phyloP scores from a whole-genome alignment of 2,329 filamentous ascomycete genomes.

The Beauveria varroae region DNA sequence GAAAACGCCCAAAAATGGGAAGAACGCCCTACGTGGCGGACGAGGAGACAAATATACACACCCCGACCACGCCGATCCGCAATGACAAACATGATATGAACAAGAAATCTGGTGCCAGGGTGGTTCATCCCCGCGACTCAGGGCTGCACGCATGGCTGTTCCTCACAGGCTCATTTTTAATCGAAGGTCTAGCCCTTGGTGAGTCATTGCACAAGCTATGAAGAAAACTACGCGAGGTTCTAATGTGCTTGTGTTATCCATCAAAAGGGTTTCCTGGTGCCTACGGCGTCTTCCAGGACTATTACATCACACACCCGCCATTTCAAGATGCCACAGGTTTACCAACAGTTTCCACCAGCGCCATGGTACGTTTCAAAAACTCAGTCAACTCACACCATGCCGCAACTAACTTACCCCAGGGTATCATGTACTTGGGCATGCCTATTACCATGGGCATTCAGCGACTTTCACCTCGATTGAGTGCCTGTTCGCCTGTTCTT shows the following conservation, averaged over 20 bases:
- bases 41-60: not conserved
- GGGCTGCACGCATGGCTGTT: slow-evolving; percentile 30
- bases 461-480: slow-evolving; percentile 29
- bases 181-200: slow-evolving; percentile 16
- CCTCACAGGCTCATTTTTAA: slow-evolving; percentile 17
- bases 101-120: not conserved
- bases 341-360: slow-evolving; percentile 51
- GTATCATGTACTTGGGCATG: slow-evolving; percentile 42
- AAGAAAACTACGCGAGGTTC: not conserved
- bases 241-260: not conserved
- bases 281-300: slow-evolving; percentile 60
- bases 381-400: no score
- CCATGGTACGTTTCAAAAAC: slow-evolving; percentile 33
- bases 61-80: not conserved
- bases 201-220: not conserved
- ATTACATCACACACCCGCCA: slow-evolving; percentile 49
- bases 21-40: not conserved
- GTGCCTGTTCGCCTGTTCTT: slow-evolving; percentile 29
- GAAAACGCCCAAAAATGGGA: not conserved
- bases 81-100: not conserved
- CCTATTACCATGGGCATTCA: slow-evolving; percentile 39
- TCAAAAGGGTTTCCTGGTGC: slow-evolving; percentile 52
- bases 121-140: not conserved
- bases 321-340: slow-evolving; percentile 45
- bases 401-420: slow-evolving; percentile 18